These are phyloP conservation scores for Lophiotrema nucula DNA, from an alignment of 495 filamentous ascomycete genomes.

Conservation along the genomic window DNA sequence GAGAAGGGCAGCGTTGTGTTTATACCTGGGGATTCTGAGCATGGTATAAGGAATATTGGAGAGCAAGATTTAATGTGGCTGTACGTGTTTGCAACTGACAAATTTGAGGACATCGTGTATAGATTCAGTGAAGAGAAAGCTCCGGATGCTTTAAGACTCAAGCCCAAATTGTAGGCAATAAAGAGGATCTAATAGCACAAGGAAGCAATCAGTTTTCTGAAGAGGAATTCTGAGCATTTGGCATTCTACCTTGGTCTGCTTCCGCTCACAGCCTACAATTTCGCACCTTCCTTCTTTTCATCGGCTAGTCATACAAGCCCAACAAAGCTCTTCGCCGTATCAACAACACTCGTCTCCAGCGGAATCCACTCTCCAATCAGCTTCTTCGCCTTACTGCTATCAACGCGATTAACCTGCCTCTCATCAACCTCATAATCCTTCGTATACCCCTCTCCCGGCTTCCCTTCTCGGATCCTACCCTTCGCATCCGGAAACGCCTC, in stretches of 20 bases:
- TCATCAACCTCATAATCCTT: conserved; percentile 9
- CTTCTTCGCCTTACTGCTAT: conserved; percentile 20
- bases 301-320: conserved; percentile 1
- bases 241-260: no score
- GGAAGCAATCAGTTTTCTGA: no score
- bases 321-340: conserved; percentile 24
- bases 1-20: conserved; percentile 16
- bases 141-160: no score
- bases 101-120: conserved; percentile 17
- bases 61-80: conserved; percentile 11
- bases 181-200: no score
- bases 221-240: no score
- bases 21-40: conserved; percentile 20
- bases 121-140: conserved; percentile 9
- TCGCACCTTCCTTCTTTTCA: no score
- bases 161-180: no score
- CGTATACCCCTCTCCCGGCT: conserved; percentile 19
- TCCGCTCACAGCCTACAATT: neutral
- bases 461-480: conserved; percentile 20
- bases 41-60: conserved; percentile 3
- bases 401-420: neutral
- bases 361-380: conserved; percentile 23
- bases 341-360: conserved; percentile 27
- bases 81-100: conserved; percentile 18
- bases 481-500: conserved; percentile 17